These are phyloP conservation scores for Monotropa hypopitys DNA, from an alignment of 179 eudicot genomes.

Conservation along the genomic window DNA sequence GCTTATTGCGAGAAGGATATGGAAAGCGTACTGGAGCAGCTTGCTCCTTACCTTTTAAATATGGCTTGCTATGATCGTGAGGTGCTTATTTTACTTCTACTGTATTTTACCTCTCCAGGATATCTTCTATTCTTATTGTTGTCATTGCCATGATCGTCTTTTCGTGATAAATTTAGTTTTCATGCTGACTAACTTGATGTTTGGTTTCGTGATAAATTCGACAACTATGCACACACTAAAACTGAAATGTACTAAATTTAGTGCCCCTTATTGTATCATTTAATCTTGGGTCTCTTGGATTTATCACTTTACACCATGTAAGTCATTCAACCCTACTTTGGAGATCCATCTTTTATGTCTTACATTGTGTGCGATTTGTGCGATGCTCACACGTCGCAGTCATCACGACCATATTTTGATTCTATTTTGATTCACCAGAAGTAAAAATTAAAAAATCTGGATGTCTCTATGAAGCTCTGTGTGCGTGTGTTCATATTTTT, in stretches of 20 bases:
- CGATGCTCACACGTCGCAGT: too few species aligned
- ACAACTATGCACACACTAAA: too few species aligned
- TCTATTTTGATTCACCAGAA: too few species aligned
- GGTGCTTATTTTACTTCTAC: slow-evolving; percentile 28
- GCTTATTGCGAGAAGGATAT: slow-evolving; percentile 79
- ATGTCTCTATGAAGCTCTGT: too few species aligned
- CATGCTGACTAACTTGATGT: too few species aligned
- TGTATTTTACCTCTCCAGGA: background rate
- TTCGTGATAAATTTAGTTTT: too few species aligned
- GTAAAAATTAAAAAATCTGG: too few species aligned
- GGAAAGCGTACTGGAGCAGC: slow-evolving; percentile 63
- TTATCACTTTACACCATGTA: slow-evolving; percentile 85
- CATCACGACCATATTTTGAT: too few species aligned
- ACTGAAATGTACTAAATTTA: too few species aligned
- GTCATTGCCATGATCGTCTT: slow-evolving; percentile 8
- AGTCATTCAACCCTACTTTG: slow-evolving; percentile 17
- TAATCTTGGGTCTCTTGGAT: slow-evolving; percentile 97
- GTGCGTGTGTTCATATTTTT: too few species aligned
- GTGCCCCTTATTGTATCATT: slow-evolving; percentile 97
- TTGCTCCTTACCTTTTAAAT: slow-evolving; percentile 81
- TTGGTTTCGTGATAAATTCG: too few species aligned
- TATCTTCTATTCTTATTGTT: slow-evolving; percentile 4
- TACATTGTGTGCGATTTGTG: too few species aligned
- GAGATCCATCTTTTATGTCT: background rate
- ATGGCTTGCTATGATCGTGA: slow-evolving; percentile 99